Percentiles rank a stretch among this genome's conserved stretches.
These are phyloP conservation scores for Leccinum incarnatum DNA, from an alignment of 768 basidiomycete genomes.

Conservation along the genomic window DNA sequence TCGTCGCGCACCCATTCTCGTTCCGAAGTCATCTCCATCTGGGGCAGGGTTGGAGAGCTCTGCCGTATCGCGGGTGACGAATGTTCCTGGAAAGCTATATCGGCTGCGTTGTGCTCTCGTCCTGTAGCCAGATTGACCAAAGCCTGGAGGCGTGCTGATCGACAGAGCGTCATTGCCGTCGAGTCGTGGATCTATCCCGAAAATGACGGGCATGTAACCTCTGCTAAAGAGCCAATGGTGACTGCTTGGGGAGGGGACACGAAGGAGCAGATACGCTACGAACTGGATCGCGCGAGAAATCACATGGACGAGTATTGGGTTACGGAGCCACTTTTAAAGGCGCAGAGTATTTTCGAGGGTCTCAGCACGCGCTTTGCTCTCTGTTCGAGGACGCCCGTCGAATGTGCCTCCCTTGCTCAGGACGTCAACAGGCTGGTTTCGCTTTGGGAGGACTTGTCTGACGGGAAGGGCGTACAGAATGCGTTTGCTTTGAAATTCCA, in stretches of 20 bases:
- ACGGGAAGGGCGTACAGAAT: conserved; percentile 37
- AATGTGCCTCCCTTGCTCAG: conserved; percentile 40
- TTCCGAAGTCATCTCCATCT: conserved; percentile 68
- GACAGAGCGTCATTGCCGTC: conserved; percentile 51
- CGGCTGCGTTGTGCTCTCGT: conserved; percentile 65
- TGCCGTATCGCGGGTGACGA: conserved; percentile 74
- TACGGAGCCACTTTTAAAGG: conserved; percentile 39
- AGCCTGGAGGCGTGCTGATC: conserved; percentile 75
- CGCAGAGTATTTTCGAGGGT: conserved; percentile 49
- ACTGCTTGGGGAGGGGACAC: conserved; percentile 73
- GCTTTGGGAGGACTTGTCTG: conserved; percentile 55
- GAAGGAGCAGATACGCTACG: conserved; percentile 43
- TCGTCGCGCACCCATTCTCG: conserved; percentile 66
- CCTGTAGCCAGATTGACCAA: conserved; percentile 77
- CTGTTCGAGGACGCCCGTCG: conserved; percentile 43
- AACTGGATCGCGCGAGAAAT: conserved; percentile 44
- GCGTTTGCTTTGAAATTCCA: conserved; percentile 56
- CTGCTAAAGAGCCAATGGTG: conserved; percentile 41
- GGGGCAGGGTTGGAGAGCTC: conserved; percentile 72
- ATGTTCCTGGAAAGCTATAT: conserved; percentile 75
- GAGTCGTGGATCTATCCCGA: conserved; percentile 64
- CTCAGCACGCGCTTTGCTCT: conserved; percentile 50
- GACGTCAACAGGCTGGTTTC: conserved; percentile 50
- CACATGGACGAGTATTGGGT: conserved; percentile 45
- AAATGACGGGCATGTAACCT: conserved; percentile 30